Evolutionary conservation across 2,329 filamentous ascomycete species (phyloP), one percentile per base, ranked within the genome.

Genomic region (Exophiala xenobiotica): DNA sequence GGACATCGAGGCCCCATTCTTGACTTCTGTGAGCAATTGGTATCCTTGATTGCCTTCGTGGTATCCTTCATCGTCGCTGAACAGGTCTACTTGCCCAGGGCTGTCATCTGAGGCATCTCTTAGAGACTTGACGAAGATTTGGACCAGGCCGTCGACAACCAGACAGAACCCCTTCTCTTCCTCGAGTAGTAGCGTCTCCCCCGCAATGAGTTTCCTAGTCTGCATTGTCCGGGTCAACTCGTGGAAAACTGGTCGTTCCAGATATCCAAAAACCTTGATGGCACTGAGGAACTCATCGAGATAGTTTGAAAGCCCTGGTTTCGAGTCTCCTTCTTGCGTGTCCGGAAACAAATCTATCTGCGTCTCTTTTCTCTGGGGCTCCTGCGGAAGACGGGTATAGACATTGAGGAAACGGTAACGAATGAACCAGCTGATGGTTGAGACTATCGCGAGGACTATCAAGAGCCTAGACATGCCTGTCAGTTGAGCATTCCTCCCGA

Each of bases 91-190:
- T 51, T 71, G 61, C 55, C 69, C 65, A 54, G 74, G 16, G 12
- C 29, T 48, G 29, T 76, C 73, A 18, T 74, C 63, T 14, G 65
- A 66, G 46, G 46, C 73, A 65, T 61, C 70, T 33, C 80, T 77
- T 37, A 85, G 84, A 1, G 92, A 96, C 68, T 96, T 97, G 68
- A 99, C 93, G 67, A 97, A 99, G 48, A 99, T 97, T 68, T 99
- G 90, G 1, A 99, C 91, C 22, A 96, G 71, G 1, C 93, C 93
- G 70, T 99, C 93, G 2, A 99, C 95, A 4, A 99, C 93, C 51
- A 99, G 79, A 67, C 93, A 99, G 64, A 99, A 99, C 0, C 93
- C 93, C 64, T 99, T 96, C 65, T 99, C 93, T 67, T 99, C 93
- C 70, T 99, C 93, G 24, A 99, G 76, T 59, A 96, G 84, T 62